Base-by-base conservation (phyloP, 495 filamentous ascomycete species). In the Tuber microsphaerosporum region DNA sequence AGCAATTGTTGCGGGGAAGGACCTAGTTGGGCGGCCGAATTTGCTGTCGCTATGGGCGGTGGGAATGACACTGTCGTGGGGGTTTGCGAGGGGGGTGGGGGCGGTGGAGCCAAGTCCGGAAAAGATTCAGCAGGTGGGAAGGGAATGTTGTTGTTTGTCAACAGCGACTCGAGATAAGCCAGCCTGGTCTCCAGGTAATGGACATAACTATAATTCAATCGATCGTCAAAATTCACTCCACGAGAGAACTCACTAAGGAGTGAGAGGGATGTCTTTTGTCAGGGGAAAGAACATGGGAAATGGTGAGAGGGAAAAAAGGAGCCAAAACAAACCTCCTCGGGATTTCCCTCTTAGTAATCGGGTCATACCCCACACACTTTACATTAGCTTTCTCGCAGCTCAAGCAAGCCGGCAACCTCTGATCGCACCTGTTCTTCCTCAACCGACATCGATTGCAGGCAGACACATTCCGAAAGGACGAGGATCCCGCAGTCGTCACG, bases 351-450 rank as follows among this genome's bases (percentile, higher is more conserved):
- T 97, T 97, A 26, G 92, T 97, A 79, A 97, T 96, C 34, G 94
- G 94, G 83, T 98, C 94, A 82, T 96, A 97, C 56, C 94, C 94
- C 69, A 97, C 93, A 82, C 94, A 97, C 80, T 91, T 91, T 45
- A 94, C 92, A 78, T 88, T 87, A 20, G 92, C 94, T 85, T 97
- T 97, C 83, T 93, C 93, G 83, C 94, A 98, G 75, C 91, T 90
- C 70, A 92, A 89, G 84, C 94, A 98, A 72, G 91, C 91, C 39
- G 94, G 94, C 70, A 98, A 87, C 69, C 90, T 89, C 86, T 97
- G 94, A 82, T 98, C 94, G 82, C 94, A 98, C 42, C 94, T 89
- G 81, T 98, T 97, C 85, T 98, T 98, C 78, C 94, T 89, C 77
- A 94, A 85, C 19, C 94, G 89, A 83, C 94, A 98, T 34, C 94